These are phyloP conservation scores for Hericium rajendrae DNA, from an alignment of 768 basidiomycete genomes.

Conservation along the genomic window DNA sequence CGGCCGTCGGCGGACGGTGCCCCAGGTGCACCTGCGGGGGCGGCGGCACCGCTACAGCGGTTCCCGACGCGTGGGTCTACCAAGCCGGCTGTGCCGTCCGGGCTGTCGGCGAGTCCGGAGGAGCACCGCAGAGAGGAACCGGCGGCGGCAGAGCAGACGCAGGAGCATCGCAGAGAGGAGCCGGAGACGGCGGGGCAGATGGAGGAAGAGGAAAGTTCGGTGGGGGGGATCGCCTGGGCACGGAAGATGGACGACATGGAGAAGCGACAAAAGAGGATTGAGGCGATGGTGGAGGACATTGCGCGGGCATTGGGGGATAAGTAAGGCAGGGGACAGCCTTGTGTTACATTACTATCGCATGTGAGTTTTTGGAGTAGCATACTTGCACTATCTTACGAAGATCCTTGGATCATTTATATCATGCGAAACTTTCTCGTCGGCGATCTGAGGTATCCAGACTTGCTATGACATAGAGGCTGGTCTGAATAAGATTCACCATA, in stretches of 20 bases:
- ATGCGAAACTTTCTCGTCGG: too few species aligned
- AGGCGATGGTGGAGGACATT: conserved; percentile 28
- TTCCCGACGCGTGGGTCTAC: conserved; percentile 15
- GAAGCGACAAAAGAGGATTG: conserved; percentile 37
- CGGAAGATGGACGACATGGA: conserved; percentile 33
- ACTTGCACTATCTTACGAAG: too few species aligned
- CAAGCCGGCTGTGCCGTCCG: background rate
- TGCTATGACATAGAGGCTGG: too few species aligned
- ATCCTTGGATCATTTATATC: too few species aligned
- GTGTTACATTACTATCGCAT: too few species aligned
- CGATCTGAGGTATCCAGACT: too few species aligned
- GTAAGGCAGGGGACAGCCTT: too few species aligned
- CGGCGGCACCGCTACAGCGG: conserved; percentile 4
- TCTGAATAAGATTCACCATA: too few species aligned
- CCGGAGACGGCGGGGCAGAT: conserved; percentile 15
- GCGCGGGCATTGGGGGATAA: background rate
- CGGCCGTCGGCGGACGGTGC: background rate
- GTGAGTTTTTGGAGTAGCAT: too few species aligned
- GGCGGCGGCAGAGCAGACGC: conserved; percentile 7
- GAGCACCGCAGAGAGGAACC: background rate
- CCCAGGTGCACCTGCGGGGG: background rate
- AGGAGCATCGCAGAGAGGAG: background rate
- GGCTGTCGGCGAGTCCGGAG: conserved; percentile 21
- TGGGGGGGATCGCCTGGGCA: conserved; percentile 22
- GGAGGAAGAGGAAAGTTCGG: conserved; percentile 20